Conservation (phyloP, 2,329 filamentous ascomycete genomes). For the Lachnellula arida region DNA sequence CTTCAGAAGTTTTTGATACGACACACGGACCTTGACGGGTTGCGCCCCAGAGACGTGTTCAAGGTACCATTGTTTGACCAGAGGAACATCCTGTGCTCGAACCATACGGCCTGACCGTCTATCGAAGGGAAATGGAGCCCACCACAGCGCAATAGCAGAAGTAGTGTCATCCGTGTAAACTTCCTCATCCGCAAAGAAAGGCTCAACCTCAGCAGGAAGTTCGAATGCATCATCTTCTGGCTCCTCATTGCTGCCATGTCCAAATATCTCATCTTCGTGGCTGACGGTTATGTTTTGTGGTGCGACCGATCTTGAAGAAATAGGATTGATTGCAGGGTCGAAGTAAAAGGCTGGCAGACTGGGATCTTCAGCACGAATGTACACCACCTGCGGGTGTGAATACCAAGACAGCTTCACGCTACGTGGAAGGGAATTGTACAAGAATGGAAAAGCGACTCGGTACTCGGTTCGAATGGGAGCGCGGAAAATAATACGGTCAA, state of each 20-base stretch:
- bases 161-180: constrained; percentile 86
- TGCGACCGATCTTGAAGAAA: constrained; percentile 88
- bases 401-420: constrained; percentile 94
- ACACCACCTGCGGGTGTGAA: constrained; percentile 88
- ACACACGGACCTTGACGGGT: constrained; percentile 94
- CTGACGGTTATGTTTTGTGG: constrained; percentile 90
- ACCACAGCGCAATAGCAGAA: constrained; percentile 91
- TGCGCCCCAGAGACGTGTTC: constrained; percentile 90
- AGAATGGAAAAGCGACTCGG: constrained; percentile 85
- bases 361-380: constrained; percentile 80
- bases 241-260: constrained; percentile 67
- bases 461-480: constrained; percentile 93
- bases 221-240: constrained; percentile 75
- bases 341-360: constrained; percentile 96
- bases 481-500: constrained; percentile 98
- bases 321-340: constrained; percentile 95
- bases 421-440: constrained; percentile 94
- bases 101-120: constrained; percentile 94
- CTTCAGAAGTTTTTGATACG: constrained; percentile 96
- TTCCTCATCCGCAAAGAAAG: constrained; percentile 86
- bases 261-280: constrained; percentile 93
- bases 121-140: constrained; percentile 96
- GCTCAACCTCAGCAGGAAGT: constrained; percentile 72
- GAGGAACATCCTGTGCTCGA: constrained; percentile 89
- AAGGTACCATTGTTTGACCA: constrained; percentile 98